phyloP scores from a whole-genome alignment of 805 yeast genomes.

The Sugiyamaella boreocaroliniensis region DNA sequence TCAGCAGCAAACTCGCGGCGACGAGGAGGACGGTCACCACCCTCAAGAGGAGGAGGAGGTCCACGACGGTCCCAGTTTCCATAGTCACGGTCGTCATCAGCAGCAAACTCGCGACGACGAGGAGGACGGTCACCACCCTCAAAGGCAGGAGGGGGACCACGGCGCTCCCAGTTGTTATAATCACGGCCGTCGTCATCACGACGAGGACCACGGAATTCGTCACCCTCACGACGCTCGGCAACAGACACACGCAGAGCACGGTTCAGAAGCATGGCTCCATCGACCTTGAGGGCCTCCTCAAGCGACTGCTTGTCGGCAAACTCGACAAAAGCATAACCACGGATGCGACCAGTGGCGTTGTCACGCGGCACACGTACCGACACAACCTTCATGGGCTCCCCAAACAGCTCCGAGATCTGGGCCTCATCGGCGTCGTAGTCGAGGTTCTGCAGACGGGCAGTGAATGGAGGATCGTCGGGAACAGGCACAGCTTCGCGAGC shows the following conservation, averaged over 20 bases:
- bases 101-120: conserved; percentile 19
- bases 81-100: conserved; percentile 19
- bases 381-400: conserved; percentile 44
- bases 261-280: conserved; percentile 65
- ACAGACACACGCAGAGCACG: conserved; percentile 68
- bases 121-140: conserved; percentile 29
- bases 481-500: conserved; percentile 65
- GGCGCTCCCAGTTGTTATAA: conserved; percentile 30
- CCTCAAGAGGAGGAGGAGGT: conserved; percentile 46
- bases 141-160: conserved; percentile 27
- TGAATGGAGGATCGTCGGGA: conserved; percentile 87
- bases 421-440: conserved; percentile 75
- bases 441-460: conserved; percentile 81
- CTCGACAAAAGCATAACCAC: conserved; percentile 87
- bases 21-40: conserved; percentile 27
- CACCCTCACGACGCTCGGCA: conserved; percentile 49
- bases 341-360: conserved; percentile 56
- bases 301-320: conserved; percentile 76
- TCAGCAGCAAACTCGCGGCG: conserved; percentile 13
- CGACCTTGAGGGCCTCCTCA: conserved; percentile 62
- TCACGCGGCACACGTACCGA: conserved; percentile 72
- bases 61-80: conserved; percentile 35
- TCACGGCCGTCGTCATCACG: conserved; percentile 44
- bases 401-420: conserved; percentile 33
- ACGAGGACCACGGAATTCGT: conserved; percentile 36